Evolutionary conservation across 495 filamentous ascomycete species (phyloP).

Genomic region (Penicillium dipodomyicola): DNA sequence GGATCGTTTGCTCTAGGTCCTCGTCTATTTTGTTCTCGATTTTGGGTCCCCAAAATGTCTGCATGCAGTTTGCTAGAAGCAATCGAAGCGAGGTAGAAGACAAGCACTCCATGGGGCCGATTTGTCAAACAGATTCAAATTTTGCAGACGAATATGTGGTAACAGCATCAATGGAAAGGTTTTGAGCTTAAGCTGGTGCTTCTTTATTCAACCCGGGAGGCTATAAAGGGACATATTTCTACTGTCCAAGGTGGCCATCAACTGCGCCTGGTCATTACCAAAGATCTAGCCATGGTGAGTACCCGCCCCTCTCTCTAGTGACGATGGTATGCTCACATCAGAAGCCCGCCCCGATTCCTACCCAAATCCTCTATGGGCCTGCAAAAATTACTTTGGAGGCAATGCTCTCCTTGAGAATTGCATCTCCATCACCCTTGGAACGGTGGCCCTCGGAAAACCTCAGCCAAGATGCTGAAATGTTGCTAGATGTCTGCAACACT

Average conservation of each 20-base stretch:
- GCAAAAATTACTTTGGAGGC: slow-evolving; percentile 7
- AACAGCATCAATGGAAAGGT: neutral
- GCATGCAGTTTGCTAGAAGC: too few relatives aligned
- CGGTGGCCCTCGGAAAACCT: neutral
- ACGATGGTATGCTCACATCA: neutral
- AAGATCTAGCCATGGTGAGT: neutral
- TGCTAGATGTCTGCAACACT: neutral
- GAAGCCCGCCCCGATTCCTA: slow-evolving; percentile 4
- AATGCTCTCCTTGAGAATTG: slow-evolving; percentile 1
- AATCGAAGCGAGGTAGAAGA: too few relatives aligned
- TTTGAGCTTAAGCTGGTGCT: slow-evolving; percentile 1
- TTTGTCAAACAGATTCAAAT: too few relatives aligned
- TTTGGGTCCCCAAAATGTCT: too few relatives aligned
- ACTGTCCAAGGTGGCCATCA: neutral
- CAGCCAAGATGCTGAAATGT: neutral
- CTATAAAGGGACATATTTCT: neutral
- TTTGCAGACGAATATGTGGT: neutral
- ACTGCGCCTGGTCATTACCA: neutral
- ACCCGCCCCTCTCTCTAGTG: neutral
- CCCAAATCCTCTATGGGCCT: slow-evolving; percentile 1
- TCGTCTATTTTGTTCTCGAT: too few relatives aligned
- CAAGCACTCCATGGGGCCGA: too few relatives aligned
- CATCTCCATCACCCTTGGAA: neutral
- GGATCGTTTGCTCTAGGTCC: too few relatives aligned
- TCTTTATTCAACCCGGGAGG: neutral